A percentile compares a stretch with the other conserved stretches of the same genome.
Conservation (phyloP, 2,329 filamentous ascomycete genomes). For the Fusarium nelsonii region DNA sequence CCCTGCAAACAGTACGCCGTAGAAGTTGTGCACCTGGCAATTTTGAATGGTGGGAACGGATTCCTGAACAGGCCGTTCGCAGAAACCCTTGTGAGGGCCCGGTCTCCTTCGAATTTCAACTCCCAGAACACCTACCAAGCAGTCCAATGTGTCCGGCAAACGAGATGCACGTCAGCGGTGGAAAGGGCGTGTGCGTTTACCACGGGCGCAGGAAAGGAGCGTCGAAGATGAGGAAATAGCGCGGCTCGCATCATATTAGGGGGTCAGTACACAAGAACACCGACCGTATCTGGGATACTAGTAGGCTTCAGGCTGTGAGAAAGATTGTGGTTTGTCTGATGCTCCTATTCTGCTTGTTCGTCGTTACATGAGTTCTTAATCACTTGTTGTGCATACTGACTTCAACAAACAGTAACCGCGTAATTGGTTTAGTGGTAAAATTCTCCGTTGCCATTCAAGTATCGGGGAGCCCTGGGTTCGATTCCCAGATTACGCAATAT, state of each 20-base stretch:
- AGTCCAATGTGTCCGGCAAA: constrained; percentile 67
- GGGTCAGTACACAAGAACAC: not conserved
- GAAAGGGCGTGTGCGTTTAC: constrained; percentile 64
- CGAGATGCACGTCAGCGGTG: constrained; percentile 57
- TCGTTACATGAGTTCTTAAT: accelerated
- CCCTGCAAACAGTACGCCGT: constrained; percentile 39
- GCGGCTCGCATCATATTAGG: not conserved
- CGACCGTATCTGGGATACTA: not conserved
- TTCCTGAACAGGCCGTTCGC: constrained; percentile 41
- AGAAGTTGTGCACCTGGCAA: constrained; percentile 43
- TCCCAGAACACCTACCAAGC: constrained; percentile 64
- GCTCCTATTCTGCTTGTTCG: not conserved
- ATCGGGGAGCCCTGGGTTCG: constrained; percentile 11
- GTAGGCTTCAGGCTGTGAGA: not conserved
- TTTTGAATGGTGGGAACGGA: constrained; percentile 55
- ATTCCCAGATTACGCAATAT: constrained; percentile 6
- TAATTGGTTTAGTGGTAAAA: constrained; percentile 15
- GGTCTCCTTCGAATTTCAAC: constrained; percentile 59
- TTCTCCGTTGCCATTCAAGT: constrained; percentile 4
- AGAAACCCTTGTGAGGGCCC: constrained; percentile 34
- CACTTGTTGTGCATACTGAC: accelerated
- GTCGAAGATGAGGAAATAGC: constrained; percentile 14
- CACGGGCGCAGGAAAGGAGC: constrained; percentile 55
- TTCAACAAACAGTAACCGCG: not conserved
- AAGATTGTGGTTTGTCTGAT: not conserved